Evolutionary conservation across 2,329 filamentous ascomycete genomes (phyloP), one percentile per base, ranked within the genome.

Genomic region (Fusarium piperis): DNA sequence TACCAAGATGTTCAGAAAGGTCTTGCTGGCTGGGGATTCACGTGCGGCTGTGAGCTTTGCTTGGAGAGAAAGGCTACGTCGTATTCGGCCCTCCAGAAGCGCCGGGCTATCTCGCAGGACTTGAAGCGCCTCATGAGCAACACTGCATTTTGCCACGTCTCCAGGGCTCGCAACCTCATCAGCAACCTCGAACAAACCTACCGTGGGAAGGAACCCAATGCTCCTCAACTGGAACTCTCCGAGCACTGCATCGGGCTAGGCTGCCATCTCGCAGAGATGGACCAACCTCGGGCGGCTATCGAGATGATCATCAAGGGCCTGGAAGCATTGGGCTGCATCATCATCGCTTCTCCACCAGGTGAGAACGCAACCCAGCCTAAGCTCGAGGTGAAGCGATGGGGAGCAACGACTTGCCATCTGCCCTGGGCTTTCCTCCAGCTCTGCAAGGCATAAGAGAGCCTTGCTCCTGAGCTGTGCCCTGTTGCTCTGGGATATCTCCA

Each of bases 41-140:
- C 18, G 3, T 87, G 85, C 59, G 59, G 59, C 2, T 87, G 85
- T 32, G 71, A 72, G 5, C 68, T 84, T 0, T 87, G 85, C 56
- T 62, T 67, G 1, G 74, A 75, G 7, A 72, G 68, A 55, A 77
- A 77, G 26, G 59, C 57, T 0, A 79, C 78, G 0, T 20, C 76
- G 0, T 33, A 36, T 1, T 26, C 33, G 0, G 55, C 52, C 1
- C 5, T 79, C 5, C 10, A 62, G 6, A 69, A 48, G 23, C 77
- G 79, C 1, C 63, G 62, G 13, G 13, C 7, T 0, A 30, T 79
- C 2, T 6, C 39, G 4, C 12, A 46, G 1, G 59, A 73, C 3
- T 23, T 78, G 4, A 59, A 65, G 15, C 61, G 64, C 30, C 78
- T 38, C 16, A 1, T 65, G 0, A 3, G 11, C 15, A 23, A 32